phyloP scores from a whole-genome alignment of 2,329 filamentous ascomycete genomes.

The Talaromyces piceae region DNA sequence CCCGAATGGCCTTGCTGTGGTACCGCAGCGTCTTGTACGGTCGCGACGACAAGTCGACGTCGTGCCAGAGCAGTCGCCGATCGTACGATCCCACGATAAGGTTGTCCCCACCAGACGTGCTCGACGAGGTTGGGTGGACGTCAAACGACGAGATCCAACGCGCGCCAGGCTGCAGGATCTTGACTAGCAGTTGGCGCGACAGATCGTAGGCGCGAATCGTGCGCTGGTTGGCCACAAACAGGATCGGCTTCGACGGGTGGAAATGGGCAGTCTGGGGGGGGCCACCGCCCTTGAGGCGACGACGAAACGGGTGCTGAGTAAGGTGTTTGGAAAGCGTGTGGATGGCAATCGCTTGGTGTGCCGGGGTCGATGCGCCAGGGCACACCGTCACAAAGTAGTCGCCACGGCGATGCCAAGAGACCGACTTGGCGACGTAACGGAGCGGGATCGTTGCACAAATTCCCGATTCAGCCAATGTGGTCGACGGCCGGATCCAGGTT shows the following conservation, averaged over 20 bases:
- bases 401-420: constrained; percentile 88
- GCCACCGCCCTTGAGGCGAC: constrained; percentile 60
- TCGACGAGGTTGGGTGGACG: constrained; percentile 79
- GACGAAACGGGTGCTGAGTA: constrained; percentile 88
- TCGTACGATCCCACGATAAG: constrained; percentile 93
- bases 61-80: constrained; percentile 89
- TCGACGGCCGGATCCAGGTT: constrained; percentile 74
- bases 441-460: constrained; percentile 76
- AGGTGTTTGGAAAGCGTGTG: constrained; percentile 93
- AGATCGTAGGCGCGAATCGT: constrained; percentile 92
- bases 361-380: constrained; percentile 49
- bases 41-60: constrained; percentile 79
- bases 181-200: constrained; percentile 81
- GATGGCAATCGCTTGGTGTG: constrained; percentile 67
- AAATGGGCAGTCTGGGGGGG: constrained; percentile 84
- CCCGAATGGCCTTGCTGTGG: constrained; percentile 83
- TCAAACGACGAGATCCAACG: constrained; percentile 93
- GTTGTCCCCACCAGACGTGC: constrained; percentile 88
- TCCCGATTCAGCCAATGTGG: constrained; percentile 63
- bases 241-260: constrained; percentile 84
- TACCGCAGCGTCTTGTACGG: constrained; percentile 97
- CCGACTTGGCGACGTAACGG: constrained; percentile 71
- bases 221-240: constrained; percentile 94
- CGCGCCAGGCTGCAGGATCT: constrained; percentile 86
- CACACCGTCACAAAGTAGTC: constrained; percentile 93